These are phyloP conservation scores for Adansonia rubrostipa DNA, from an alignment of 441 rosid species.

Conservation along the genomic window DNA sequence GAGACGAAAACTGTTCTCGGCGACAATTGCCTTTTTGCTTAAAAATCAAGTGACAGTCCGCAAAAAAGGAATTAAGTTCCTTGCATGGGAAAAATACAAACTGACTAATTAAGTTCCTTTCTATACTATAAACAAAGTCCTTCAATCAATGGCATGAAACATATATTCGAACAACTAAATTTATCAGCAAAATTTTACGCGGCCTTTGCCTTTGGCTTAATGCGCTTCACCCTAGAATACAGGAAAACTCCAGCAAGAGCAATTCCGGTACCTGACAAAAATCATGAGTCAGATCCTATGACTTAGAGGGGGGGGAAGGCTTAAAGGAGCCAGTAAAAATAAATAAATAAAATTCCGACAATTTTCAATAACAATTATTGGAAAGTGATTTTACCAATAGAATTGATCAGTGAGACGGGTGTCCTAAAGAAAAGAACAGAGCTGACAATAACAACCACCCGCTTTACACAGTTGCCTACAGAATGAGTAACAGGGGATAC, in stretches of 20 bases:
- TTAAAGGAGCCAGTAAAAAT: neutral
- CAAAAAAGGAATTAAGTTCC: neutral
- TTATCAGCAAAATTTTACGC: slow-evolving; percentile 48
- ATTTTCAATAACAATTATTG: neutral
- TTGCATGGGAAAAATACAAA: neutral
- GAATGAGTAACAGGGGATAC: slow-evolving; percentile 99
- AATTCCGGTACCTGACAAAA: slow-evolving; percentile 75
- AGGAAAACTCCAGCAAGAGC: slow-evolving; percentile 94
- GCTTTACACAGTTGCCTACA: slow-evolving; percentile 98
- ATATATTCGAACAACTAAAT: slow-evolving; percentile 24
- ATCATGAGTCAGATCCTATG: neutral
- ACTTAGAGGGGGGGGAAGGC: neutral
- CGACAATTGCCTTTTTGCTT: too few species aligned
- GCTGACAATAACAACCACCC: slow-evolving; percentile 98
- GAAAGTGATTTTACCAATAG: slow-evolving; percentile 63
- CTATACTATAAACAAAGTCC: slow-evolving; percentile 18
- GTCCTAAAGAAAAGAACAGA: slow-evolving; percentile 87
- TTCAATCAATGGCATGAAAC: neutral
- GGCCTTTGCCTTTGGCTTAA: slow-evolving; percentile 83
- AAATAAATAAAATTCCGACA: neutral
- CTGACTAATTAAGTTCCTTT: neutral
- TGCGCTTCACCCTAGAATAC: slow-evolving; percentile 92
- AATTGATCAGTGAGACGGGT: slow-evolving; percentile 79
- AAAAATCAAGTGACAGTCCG: too few species aligned
- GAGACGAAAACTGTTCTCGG: too few species aligned